phyloP scores from a whole-genome alignment of 2,329 filamentous ascomycete species.

The Colletotrichum cereale region DNA sequence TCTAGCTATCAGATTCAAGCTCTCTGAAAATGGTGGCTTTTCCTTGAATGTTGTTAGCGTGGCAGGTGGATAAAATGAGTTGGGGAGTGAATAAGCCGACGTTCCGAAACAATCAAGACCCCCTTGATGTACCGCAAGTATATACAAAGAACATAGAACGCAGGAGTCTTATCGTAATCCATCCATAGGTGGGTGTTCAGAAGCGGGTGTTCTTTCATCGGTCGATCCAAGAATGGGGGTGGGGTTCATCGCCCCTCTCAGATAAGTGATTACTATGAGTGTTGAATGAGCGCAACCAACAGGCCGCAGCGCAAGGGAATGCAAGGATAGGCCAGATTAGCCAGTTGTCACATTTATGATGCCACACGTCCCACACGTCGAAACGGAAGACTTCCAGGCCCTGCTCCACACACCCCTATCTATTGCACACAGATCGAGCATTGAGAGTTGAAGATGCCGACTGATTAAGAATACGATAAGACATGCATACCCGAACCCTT shows the following conservation, averaged over 20 bases:
- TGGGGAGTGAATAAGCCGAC: not conserved
- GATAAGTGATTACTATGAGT: not conserved
- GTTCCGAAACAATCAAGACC: too few relatives aligned
- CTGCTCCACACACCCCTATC: not conserved
- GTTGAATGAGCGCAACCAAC: not conserved
- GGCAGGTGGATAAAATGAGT: not conserved
- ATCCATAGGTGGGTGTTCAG: too few relatives aligned
- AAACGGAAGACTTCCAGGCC: too few relatives aligned
- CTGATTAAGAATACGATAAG: constrained; percentile 13
- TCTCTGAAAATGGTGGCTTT: not conserved
- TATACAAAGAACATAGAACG: too few relatives aligned
- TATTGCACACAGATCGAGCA: not conserved
- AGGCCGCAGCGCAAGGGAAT: not conserved
- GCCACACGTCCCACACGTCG: not conserved
- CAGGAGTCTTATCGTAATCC: not conserved
- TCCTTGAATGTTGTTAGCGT: not conserved
- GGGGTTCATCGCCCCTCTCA: not conserved
- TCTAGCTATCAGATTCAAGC: not conserved
- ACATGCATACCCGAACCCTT: not conserved
- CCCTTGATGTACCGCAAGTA: not conserved
- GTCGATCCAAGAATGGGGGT: constrained; percentile 16
- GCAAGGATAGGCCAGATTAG: not conserved
- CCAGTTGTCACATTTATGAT: not conserved
- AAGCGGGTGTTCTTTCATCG: not conserved
- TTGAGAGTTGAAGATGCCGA: not conserved